Conservation (phyloP, 1,139 yeast species). For the Nadsonia starkeyi-henricii region DNA sequence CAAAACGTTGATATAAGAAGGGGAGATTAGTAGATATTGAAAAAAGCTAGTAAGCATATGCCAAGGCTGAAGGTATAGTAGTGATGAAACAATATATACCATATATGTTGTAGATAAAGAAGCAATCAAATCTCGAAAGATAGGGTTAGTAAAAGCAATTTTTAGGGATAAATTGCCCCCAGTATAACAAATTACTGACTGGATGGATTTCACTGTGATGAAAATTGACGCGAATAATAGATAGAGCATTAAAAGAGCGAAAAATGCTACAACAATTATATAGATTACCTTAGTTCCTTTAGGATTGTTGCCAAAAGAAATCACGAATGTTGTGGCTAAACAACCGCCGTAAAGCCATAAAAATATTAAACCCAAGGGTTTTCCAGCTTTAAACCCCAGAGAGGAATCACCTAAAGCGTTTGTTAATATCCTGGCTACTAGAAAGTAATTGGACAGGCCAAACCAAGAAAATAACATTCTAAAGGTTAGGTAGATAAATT, state of each 20-base stretch:
- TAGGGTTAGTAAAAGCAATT: slow-evolving; percentile 43
- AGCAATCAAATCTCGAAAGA: slow-evolving; percentile 71
- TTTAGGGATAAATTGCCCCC: slow-evolving; percentile 31
- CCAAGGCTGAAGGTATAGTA: slow-evolving; percentile 62
- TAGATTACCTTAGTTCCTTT: slow-evolving; percentile 26
- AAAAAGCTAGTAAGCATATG: slow-evolving; percentile 61
- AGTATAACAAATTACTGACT: slow-evolving; percentile 27
- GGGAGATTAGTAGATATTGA: slow-evolving; percentile 59
- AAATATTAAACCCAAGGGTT: slow-evolving; percentile 23
- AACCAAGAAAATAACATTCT: slow-evolving; percentile 67
- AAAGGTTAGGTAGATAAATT: slow-evolving; percentile 61
- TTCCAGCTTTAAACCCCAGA: slow-evolving; percentile 17
- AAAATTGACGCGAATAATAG: slow-evolving; percentile 84
- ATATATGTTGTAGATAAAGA: slow-evolving; percentile 76
- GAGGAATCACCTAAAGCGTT: slow-evolving; percentile 20
- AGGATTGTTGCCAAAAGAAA: slow-evolving; percentile 32
- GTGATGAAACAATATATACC: slow-evolving; percentile 62
- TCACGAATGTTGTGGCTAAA: slow-evolving; percentile 25
- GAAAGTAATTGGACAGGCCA: slow-evolving; percentile 64
- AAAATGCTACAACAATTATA: slow-evolving; percentile 21
- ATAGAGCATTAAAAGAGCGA: slow-evolving; percentile 76
- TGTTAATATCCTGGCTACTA: slow-evolving; percentile 43
- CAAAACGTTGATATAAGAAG: slow-evolving; percentile 62
- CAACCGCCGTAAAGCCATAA: slow-evolving; percentile 24
- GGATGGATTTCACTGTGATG: slow-evolving; percentile 62